Percentiles rank a stretch among this genome's conserved stretches.
Evolutionary conservation across 768 basidiomycete genomes (phyloP).

Genomic region (Agrocybe pediades): DNA sequence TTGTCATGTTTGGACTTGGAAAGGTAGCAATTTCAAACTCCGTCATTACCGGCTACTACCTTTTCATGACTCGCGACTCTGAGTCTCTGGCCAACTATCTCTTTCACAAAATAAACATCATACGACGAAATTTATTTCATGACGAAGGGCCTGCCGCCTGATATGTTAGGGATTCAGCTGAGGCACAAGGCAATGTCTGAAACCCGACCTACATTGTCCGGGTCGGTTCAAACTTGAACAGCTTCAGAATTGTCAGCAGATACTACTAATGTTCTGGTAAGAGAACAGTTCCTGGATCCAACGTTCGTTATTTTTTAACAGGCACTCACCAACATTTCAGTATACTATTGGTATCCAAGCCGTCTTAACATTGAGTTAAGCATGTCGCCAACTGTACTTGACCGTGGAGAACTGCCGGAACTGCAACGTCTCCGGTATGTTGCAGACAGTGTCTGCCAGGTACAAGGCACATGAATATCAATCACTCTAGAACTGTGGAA

Average conservation of each 20-base stretch:
- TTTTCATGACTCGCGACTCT: neutral
- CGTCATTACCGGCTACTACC: constrained; percentile 9
- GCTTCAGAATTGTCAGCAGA: no score
- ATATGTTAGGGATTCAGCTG: no score
- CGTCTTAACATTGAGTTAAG: no score
- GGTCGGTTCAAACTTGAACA: no score
- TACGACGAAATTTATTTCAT: no score
- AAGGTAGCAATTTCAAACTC: constrained; percentile 21
- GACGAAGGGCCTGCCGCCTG: no score
- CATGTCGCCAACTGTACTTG: no score
- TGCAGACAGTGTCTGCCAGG: neutral
- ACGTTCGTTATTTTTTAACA: neutral
- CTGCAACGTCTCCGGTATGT: neutral
- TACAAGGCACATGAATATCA: neutral
- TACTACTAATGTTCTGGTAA: no score
- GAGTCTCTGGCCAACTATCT: neutral
- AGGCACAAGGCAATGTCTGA: no score
- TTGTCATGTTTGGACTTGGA: constrained; percentile 25
- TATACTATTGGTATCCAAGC: neutral
- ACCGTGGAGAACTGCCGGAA: neutral
- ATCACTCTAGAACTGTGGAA: neutral
- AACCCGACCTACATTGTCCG: no score
- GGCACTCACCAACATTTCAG: neutral
- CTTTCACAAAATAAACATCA: no score
- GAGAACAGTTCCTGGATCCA: no score